phyloP scores from a whole-genome alignment of 23 red algal genomes.

The Agarophyton chilense region DNA sequence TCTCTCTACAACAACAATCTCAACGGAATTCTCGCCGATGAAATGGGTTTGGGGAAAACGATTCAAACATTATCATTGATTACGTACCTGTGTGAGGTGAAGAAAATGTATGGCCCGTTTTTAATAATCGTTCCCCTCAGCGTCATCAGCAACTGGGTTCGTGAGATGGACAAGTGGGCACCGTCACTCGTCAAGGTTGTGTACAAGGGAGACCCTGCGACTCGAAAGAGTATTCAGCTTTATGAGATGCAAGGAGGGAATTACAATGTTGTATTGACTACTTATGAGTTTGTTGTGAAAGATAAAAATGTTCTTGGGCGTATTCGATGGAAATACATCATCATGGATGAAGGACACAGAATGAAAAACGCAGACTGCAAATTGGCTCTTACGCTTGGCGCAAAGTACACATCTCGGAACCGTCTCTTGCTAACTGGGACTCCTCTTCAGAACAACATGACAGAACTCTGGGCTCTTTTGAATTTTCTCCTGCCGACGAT shows the following conservation, averaged over 20 bases:
- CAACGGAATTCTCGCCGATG: constrained; percentile 96
- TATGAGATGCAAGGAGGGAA: constrained; percentile 83
- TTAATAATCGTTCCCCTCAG: constrained; percentile 92
- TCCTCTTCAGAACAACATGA: constrained; percentile 97
- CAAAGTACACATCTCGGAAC: constrained; percentile 96
- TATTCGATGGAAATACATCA: constrained; percentile 98
- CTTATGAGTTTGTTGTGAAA: constrained; percentile 92
- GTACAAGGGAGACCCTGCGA: constrained; percentile 85
- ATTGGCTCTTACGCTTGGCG: constrained; percentile 91
- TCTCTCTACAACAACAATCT: constrained; percentile 96
- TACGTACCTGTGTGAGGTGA: constrained; percentile 86
- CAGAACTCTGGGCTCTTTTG: constrained; percentile 95
- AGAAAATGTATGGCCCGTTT: constrained; percentile 83
- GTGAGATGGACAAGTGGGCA: constrained; percentile 90
- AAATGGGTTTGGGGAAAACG: constrained; percentile 99
- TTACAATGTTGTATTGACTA: constrained; percentile 92
- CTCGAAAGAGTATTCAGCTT: constrained; percentile 72
- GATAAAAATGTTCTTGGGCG: constrained; percentile 90
- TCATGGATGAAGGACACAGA: constrained; percentile 98
- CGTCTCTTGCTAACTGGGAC: constrained; percentile 95
- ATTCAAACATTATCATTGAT: constrained; percentile 93
- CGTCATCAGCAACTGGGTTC: constrained; percentile 93
- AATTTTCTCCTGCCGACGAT: constrained; percentile 98
- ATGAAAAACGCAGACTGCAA: constrained; percentile 99
- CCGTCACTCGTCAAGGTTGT: constrained; percentile 85